phyloP scores from a whole-genome alignment of 139 green algal genomes.

The Volvox reticuliferus region DNA sequence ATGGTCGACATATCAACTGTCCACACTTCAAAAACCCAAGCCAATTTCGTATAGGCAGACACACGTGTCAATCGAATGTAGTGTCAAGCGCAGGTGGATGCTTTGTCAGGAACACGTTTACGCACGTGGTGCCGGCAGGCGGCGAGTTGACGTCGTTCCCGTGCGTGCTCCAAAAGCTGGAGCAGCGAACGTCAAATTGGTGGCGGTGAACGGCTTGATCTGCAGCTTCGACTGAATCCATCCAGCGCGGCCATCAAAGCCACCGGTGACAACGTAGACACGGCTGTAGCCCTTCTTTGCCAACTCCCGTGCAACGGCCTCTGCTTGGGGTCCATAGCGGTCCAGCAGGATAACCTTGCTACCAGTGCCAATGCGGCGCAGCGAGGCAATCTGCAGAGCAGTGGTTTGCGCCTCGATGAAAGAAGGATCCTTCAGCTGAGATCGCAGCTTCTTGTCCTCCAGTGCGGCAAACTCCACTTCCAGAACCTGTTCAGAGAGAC shows the following conservation, averaged over 20 bases:
- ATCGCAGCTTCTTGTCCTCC: conserved; percentile 78
- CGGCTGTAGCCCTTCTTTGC: conserved; percentile 75
- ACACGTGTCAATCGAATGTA: no score
- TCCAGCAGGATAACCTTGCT: conserved; percentile 86
- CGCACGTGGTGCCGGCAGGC: conserved; percentile 47
- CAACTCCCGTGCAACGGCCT: conserved; percentile 82
- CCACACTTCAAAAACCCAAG: no score
- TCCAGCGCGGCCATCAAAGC: conserved; percentile 76
- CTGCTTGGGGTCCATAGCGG: conserved; percentile 72
- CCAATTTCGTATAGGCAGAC: no score
- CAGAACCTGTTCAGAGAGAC: conserved; percentile 59
- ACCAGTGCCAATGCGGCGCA: conserved; percentile 78
- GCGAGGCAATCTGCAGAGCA: conserved; percentile 80
- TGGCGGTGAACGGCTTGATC: conserved; percentile 72
- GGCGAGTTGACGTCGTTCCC: conserved; percentile 42
- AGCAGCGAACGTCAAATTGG: conserved; percentile 42
- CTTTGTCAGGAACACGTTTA: no score
- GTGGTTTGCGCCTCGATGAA: conserved; percentile 76
- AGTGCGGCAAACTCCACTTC: conserved; percentile 86
- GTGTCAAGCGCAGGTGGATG: no score
- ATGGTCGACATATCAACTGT: no score
- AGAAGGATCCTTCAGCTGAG: conserved; percentile 72
- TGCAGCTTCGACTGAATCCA: conserved; percentile 88
- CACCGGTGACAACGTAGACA: conserved; percentile 59
- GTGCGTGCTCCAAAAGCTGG: neutral